Percentiles rank a stretch among this genome's conserved stretches.
These are phyloP conservation scores for Sarocladium brachiariae DNA, from an alignment of 2,329 filamentous ascomycete species.

Conservation along the genomic window DNA sequence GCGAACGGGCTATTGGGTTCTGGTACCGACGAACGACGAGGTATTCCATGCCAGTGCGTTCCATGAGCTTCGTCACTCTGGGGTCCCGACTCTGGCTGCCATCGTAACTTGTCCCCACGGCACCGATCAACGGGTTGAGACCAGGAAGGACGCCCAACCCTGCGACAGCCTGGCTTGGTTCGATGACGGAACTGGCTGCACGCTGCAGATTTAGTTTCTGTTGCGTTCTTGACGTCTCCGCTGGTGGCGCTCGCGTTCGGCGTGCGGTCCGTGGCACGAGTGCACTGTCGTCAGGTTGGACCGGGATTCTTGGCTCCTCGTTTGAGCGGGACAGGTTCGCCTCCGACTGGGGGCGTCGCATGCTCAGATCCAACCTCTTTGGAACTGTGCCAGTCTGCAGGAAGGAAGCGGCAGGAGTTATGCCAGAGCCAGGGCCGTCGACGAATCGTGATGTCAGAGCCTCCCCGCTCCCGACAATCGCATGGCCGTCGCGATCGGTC, in stretches of 20 bases:
- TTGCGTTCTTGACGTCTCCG: slow-evolving; percentile 60
- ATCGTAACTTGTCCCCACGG: slow-evolving; percentile 49
- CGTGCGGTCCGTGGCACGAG: slow-evolving; percentile 38
- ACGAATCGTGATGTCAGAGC: slow-evolving; percentile 56
- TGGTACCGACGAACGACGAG: slow-evolving; percentile 67
- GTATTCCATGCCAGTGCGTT: slow-evolving; percentile 66
- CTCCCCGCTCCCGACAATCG: slow-evolving; percentile 29
- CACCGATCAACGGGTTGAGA: slow-evolving; percentile 42
- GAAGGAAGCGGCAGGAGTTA: slow-evolving; percentile 46
- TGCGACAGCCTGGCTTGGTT: slow-evolving; percentile 45
- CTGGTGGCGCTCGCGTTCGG: slow-evolving; percentile 31
- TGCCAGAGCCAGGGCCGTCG: slow-evolving; percentile 40
- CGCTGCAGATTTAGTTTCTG: slow-evolving; percentile 71
- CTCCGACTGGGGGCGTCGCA: slow-evolving; percentile 36
- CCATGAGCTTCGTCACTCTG: slow-evolving; percentile 56
- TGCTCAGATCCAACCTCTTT: slow-evolving; percentile 24
- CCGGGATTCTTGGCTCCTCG: slow-evolving; percentile 18
- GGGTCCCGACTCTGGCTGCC: slow-evolving; percentile 45
- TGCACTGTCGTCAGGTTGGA: slow-evolving; percentile 34
- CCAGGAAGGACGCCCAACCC: slow-evolving; percentile 21
- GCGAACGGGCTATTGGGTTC: slow-evolving; percentile 60
- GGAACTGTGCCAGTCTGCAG: slow-evolving; percentile 31
- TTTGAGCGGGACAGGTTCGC: slow-evolving; percentile 25
- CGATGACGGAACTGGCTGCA: slow-evolving; percentile 60
- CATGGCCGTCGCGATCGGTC: slow-evolving; percentile 18